A percentile compares a stretch with the other conserved stretches of the same genome.
Evolutionary conservation across 2,329 filamentous ascomycete species (phyloP).

Genomic region (Cladophialophora carrionii): DNA sequence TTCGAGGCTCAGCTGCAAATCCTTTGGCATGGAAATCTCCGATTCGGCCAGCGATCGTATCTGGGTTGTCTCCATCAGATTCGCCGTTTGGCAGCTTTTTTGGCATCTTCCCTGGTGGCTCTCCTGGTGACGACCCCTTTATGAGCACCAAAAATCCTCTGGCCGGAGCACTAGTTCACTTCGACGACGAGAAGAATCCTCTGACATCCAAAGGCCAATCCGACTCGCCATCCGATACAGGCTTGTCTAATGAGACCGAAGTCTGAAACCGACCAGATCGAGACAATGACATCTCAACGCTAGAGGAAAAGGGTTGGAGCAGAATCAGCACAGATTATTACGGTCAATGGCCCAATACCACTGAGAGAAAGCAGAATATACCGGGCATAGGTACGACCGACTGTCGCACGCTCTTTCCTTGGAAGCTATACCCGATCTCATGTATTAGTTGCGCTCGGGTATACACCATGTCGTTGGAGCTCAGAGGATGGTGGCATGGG

Average conservation of each 20-base stretch:
- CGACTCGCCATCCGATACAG: constrained; percentile 3
- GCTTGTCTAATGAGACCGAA: constrained; percentile 5
- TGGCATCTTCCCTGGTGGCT: constrained; percentile 23
- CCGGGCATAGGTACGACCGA: constrained; percentile 28
- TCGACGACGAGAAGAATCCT: constrained; percentile 21
- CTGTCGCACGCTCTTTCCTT: constrained; percentile 30
- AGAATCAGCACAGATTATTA: constrained; percentile 10
- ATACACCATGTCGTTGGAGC: constrained; percentile 21
- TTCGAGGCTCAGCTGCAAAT: constrained; percentile 20
- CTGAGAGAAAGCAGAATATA: constrained; percentile 26
- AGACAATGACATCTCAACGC: background rate
- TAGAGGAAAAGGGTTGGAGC: background rate
- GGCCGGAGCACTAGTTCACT: constrained; percentile 27
- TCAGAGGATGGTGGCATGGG: constrained; percentile 24
- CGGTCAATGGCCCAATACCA: constrained; percentile 1
- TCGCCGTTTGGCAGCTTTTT: constrained; percentile 32
- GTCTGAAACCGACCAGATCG: background rate
- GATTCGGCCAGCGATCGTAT: constrained; percentile 8
- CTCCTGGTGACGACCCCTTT: constrained; percentile 31
- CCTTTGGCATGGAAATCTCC: constrained; percentile 32
- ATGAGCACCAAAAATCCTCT: constrained; percentile 32
- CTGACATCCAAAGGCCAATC: constrained; percentile 8
- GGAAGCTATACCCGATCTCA: constrained; percentile 31
- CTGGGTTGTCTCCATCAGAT: constrained; percentile 18
- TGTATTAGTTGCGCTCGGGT: constrained; percentile 28